Evolutionary conservation across 2,329 filamentous ascomycete genomes (phyloP).

Genomic region (Xylariaceae sp.): DNA sequence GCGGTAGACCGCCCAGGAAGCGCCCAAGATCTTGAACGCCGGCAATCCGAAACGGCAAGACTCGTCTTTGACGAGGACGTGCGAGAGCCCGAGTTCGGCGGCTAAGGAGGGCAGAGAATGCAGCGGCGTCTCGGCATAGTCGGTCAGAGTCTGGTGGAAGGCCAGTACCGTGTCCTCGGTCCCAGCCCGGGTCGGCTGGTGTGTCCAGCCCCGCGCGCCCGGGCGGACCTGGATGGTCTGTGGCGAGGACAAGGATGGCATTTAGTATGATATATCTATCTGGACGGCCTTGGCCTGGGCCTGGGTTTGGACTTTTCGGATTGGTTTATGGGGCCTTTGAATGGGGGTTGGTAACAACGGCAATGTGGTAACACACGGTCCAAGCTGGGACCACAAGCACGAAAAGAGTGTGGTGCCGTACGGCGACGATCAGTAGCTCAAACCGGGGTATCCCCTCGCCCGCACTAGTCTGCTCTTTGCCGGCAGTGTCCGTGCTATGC

Average conservation of each 20-base stretch:
- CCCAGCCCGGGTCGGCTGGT: conserved; percentile 13
- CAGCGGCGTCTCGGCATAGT: conserved; percentile 24
- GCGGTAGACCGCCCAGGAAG: conserved; percentile 67
- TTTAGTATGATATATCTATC: conserved; percentile 3
- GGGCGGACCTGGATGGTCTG: conserved; percentile 23
- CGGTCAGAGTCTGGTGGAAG: conserved; percentile 26
- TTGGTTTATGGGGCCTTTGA: too few relatives aligned
- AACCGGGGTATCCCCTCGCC: neutral
- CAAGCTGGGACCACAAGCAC: neutral
- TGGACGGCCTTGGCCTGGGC: too few relatives aligned
- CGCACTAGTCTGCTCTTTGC: too few relatives aligned
- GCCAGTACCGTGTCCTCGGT: conserved; percentile 18
- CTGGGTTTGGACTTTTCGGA: too few relatives aligned
- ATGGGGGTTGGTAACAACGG: neutral
- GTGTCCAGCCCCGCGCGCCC: conserved; percentile 20
- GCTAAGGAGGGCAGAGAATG: conserved; percentile 35
- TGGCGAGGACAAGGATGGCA: conserved; percentile 22
- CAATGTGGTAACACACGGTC: neutral
- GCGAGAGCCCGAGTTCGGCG: conserved; percentile 50
- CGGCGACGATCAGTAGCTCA: neutral
- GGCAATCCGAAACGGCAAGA: conserved; percentile 63
- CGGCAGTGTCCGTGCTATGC: too few relatives aligned
- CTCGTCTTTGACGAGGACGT: conserved; percentile 69
- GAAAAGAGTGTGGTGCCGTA: neutral
- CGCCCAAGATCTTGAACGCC: conserved; percentile 77